A percentile compares a stretch with the other conserved stretches of the same genome.
phyloP scores from a whole-genome alignment of 1,284 basidiomycete genomes.

The Apiotrichum domesticum region DNA sequence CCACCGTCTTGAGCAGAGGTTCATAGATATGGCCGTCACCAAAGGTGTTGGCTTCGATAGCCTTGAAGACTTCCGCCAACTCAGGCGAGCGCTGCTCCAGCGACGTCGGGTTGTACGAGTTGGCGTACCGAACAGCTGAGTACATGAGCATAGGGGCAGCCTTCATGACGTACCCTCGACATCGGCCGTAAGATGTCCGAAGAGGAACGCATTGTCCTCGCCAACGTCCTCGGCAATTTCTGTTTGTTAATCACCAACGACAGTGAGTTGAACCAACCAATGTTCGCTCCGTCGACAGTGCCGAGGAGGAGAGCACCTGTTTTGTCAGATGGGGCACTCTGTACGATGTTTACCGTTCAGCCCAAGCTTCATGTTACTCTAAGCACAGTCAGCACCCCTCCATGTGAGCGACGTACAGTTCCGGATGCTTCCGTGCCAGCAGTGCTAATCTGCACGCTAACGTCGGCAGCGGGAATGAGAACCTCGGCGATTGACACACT shows the following conservation, averaged over 20 bases:
- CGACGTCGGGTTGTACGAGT: slow-evolving; percentile 70
- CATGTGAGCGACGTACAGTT: slow-evolving; percentile 22
- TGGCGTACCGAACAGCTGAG: slow-evolving; percentile 64
- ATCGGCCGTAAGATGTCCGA: slow-evolving; percentile 42
- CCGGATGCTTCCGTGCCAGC: slow-evolving; percentile 72
- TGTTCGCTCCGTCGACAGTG: slow-evolving; percentile 76
- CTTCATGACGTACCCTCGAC: slow-evolving; percentile 55
- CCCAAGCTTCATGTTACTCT: slow-evolving; percentile 74
- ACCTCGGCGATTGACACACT: slow-evolving; percentile 76
- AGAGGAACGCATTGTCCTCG: slow-evolving; percentile 54
- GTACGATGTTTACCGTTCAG: slow-evolving; percentile 48
- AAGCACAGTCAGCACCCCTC: not conserved
- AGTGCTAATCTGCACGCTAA: slow-evolving; percentile 88
- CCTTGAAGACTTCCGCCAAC: slow-evolving; percentile 60
- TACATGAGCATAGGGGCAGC: not conserved
- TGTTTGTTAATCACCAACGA: slow-evolving; percentile 1
- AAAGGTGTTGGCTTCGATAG: slow-evolving; percentile 65
- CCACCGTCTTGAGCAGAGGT: slow-evolving; percentile 52
- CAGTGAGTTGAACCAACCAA: slow-evolving; percentile 49
- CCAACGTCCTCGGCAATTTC: slow-evolving; percentile 85
- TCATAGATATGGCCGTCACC: slow-evolving; percentile 71
- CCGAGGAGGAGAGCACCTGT: slow-evolving; percentile 67
- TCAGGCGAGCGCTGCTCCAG: slow-evolving; percentile 74
- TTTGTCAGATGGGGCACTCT: not conserved
- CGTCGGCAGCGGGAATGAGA: slow-evolving; percentile 83